Conservation (phyloP, 108 stramenopile species). For the Cyclotella baltica region DNA sequence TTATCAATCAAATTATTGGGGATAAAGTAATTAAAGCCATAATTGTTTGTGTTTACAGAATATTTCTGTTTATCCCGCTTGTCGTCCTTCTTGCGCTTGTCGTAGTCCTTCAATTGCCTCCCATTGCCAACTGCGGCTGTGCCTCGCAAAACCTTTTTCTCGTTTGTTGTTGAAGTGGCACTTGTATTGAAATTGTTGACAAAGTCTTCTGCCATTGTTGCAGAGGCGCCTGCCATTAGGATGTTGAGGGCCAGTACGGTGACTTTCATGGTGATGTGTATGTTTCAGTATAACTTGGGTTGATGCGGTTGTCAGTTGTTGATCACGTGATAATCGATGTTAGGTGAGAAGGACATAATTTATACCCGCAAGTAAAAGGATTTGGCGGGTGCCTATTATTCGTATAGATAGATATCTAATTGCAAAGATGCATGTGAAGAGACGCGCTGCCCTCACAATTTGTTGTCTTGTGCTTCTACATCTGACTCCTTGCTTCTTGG, state of each 20-base stretch:
- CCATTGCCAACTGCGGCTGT: background rate
- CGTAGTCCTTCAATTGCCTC: background rate
- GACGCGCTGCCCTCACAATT: too few relatives aligned
- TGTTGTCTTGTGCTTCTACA: too few relatives aligned
- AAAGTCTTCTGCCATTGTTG: constrained; percentile 16
- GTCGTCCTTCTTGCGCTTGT: background rate
- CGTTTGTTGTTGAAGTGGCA: background rate
- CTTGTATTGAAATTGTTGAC: background rate
- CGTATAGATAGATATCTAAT: too few relatives aligned
- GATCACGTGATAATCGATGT: background rate
- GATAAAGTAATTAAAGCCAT: constrained; percentile 11
- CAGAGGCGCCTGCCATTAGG: background rate
- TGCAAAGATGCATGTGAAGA: too few relatives aligned
- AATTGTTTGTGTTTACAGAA: background rate
- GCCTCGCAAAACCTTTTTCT: background rate
- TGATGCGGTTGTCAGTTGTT: background rate
- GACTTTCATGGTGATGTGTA: background rate
- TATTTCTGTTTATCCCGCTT: background rate
- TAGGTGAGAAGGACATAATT: too few relatives aligned
- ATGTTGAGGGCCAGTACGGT: background rate
- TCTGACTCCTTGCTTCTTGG: too few relatives aligned
- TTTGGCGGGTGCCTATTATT: too few relatives aligned
- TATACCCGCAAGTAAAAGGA: too few relatives aligned
- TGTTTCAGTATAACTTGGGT: background rate
- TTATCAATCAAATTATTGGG: background rate